These are phyloP conservation scores for Amphirosellinia nigrospora DNA, from an alignment of 495 filamentous ascomycete species.

Conservation along the genomic window DNA sequence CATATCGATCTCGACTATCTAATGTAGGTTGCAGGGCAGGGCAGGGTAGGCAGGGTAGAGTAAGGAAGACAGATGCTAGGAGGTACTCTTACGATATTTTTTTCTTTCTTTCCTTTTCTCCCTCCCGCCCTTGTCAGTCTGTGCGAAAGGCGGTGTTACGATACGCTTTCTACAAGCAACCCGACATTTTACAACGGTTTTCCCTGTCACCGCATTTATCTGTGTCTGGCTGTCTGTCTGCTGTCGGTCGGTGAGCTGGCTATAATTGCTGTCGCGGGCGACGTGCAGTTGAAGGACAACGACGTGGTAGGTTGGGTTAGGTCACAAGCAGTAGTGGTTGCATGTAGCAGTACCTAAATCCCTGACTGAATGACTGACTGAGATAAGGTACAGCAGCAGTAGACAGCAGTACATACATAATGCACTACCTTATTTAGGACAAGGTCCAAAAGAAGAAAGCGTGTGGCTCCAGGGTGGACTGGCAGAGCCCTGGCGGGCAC, in stretches of 20 bases:
- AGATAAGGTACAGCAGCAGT: constrained; percentile 18
- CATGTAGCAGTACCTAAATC: constrained; percentile 27
- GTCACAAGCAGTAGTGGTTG: constrained; percentile 25
- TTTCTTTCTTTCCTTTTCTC: neutral
- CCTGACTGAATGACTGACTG: constrained; percentile 3
- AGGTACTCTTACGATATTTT: neutral
- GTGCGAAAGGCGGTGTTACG: constrained; percentile 5
- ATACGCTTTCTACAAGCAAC: neutral
- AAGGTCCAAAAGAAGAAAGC: constrained; percentile 26
- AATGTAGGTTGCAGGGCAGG: neutral
- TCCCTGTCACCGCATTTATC: constrained; percentile 3
- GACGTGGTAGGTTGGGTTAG: constrained; percentile 27
- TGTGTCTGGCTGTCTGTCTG: neutral
- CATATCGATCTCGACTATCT: constrained; percentile 3
- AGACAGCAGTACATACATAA: neutral
- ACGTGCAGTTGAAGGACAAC: constrained; percentile 26
- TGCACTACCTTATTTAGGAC: constrained; percentile 18
- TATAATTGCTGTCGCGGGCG: constrained; percentile 22
- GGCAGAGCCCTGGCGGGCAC: no score
- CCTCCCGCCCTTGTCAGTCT: neutral
- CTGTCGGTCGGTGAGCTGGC: constrained; percentile 28
- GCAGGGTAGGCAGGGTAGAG: no score
- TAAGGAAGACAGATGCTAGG: neutral
- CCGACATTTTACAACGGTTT: neutral
- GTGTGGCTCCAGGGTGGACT: no score